Evolutionary conservation across 2,329 filamentous ascomycete species (phyloP).

Genomic region (Microdochium paspali): DNA sequence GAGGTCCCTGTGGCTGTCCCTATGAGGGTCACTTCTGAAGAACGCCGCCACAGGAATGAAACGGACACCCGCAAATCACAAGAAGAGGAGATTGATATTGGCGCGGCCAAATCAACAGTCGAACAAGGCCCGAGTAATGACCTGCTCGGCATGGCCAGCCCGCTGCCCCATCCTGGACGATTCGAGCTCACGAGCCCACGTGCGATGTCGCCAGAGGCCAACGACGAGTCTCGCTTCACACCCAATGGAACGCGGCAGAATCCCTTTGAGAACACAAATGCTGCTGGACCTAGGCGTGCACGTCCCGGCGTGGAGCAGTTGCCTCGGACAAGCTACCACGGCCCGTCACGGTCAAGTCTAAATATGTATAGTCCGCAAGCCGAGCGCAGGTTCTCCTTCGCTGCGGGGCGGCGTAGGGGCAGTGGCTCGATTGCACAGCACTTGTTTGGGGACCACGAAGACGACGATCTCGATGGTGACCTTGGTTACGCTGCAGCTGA

Average conservation of each 20-base stretch:
- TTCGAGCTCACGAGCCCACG: constrained; percentile 55
- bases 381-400: constrained; percentile 45
- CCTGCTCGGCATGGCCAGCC: constrained; percentile 57
- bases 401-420: constrained; percentile 35
- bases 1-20: constrained; percentile 93
- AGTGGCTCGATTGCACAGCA: constrained; percentile 44
- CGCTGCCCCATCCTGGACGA: constrained; percentile 64
- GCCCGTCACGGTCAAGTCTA: constrained; percentile 28
- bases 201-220: constrained; percentile 28
- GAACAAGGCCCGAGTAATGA: constrained; percentile 37
- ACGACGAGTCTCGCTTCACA: constrained; percentile 9
- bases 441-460: constrained; percentile 32
- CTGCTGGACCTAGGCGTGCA: not conserved
- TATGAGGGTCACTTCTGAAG: constrained; percentile 74
- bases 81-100: constrained; percentile 92
- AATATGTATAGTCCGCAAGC: constrained; percentile 34
- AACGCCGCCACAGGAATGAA: constrained; percentile 61
- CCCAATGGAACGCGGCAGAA: constrained; percentile 12
- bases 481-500: constrained; percentile 89
- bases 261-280: constrained; percentile 12
- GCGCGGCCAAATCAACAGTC: constrained; percentile 50
- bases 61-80: constrained; percentile 33
- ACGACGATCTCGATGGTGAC: constrained; percentile 81
- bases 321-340: constrained; percentile 28
- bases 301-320: not conserved